Base-by-base conservation (phyloP, 208 protist species). In the Borovskyia barvae region DNA sequence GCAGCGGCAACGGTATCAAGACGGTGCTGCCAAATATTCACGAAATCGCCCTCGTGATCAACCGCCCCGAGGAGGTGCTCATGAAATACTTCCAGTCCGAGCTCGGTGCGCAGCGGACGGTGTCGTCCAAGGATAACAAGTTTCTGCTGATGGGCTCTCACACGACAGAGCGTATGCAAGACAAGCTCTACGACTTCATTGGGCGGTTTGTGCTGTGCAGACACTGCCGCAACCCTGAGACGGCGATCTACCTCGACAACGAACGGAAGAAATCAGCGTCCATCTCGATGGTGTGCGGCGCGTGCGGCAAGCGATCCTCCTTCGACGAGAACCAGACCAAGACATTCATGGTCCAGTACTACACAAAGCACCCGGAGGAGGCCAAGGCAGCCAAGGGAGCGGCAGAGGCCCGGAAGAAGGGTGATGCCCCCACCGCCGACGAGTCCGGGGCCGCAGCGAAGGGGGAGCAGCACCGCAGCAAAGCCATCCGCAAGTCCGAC, bases 1-100 rank as follows among this genome's bases (percentile, higher is more conserved):
- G 94, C 19, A 95, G 86, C 62, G 94, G 94, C 53, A 97, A 97
- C 72, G 92, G 92, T 73, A 95, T 97, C 66, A 97, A 97, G 76
- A 97, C 94, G 14, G 92, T 97, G 39, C 77, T 97, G 52, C 85
- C 90, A 25, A 97, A 97, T 64, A 96, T 97, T 56, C 88, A 93
- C 63, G 91, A 95, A 22, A 85, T 97, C 20, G 94, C 85, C 59
- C 57, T 80, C 19, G 75, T 80, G 19, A 87, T 97, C 51, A 90
- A 97, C 66, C 77, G 92, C 39, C 89, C 91, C 1, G 87, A 93
- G 69, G 81, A 88, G 57, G 68, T 93, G 19, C 75, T 94, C 12
- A 94, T 95, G 82, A 93, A 92, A 61, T 97, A 84, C 72, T 90
- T 95, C 46, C 80, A 93, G 75, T 88, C 68, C 61, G 78, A 92